phyloP scores from a whole-genome alignment of 2,329 filamentous ascomycete genomes.

The Epichloe sylvatica region DNA sequence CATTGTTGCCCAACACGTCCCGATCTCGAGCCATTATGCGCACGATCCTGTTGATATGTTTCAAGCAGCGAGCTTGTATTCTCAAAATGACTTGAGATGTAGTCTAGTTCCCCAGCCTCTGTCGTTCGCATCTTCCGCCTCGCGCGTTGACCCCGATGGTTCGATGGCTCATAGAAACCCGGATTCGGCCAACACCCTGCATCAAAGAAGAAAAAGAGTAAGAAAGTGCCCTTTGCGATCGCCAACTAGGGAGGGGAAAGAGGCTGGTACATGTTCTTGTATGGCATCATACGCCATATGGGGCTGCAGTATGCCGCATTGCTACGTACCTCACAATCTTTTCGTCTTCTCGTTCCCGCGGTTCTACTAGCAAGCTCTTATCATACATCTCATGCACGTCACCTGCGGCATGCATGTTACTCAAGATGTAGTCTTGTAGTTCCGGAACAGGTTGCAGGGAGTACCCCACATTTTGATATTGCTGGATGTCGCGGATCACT shows the following conservation, averaged over 20 bases:
- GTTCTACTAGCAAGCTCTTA: slow-evolving; percentile 84
- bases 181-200: slow-evolving; percentile 46
- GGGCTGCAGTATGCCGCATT: slow-evolving; percentile 13
- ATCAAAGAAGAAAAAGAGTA: slow-evolving; percentile 7
- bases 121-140: background rate
- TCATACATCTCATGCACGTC: slow-evolving; percentile 99
- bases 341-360: slow-evolving; percentile 92
- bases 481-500: slow-evolving; percentile 95
- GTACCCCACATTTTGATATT: slow-evolving; percentile 97
- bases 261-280: background rate
- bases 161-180: slow-evolving; percentile 37
- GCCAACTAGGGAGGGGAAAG: background rate
- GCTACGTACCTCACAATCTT: slow-evolving; percentile 88
- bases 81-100: background rate
- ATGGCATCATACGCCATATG: too few species aligned
- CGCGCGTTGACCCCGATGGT: background rate
- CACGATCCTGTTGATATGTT: background rate
- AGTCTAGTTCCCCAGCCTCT: background rate
- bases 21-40: background rate
- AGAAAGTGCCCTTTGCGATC: background rate
- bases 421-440: slow-evolving; percentile 90
- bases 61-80: background rate
- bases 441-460: slow-evolving; percentile 79
- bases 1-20: background rate
- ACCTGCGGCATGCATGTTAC: slow-evolving; percentile 87